Conservation (phyloP, 2,329 filamentous ascomycete species). For the Fusarium graminum region DNA sequence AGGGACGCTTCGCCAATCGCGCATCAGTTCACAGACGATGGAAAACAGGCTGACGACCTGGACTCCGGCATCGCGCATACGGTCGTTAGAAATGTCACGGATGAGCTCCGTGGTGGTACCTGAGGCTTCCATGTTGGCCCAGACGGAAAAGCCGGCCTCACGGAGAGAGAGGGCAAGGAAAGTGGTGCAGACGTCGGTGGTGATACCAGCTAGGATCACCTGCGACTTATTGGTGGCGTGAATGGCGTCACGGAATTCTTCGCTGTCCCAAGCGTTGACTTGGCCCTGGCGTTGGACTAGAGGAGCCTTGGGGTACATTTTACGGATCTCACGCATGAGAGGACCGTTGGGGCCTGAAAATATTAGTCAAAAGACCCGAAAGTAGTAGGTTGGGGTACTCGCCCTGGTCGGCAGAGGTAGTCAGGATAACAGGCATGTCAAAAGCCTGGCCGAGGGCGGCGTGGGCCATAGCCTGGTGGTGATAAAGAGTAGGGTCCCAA, state of each 20-base stretch:
- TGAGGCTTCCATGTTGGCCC: conserved; percentile 78
- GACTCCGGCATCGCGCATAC: conserved; percentile 76
- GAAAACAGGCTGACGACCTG: conserved; percentile 72
- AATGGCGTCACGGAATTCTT: conserved; percentile 75
- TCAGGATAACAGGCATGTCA: conserved; percentile 76
- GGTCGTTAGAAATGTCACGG: conserved; percentile 73
- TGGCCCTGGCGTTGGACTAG: conserved; percentile 77
- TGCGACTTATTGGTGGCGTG: conserved; percentile 75
- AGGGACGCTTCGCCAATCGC: conserved; percentile 72
- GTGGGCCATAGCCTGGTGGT: conserved; percentile 76
- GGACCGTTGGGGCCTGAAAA: conserved; percentile 75
- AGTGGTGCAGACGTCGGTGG: conserved; percentile 80
- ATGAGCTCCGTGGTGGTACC: conserved; percentile 74
- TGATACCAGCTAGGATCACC: conserved; percentile 78
- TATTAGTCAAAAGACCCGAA: not conserved
- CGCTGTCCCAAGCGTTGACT: conserved; percentile 83
- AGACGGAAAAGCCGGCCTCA: conserved; percentile 79
- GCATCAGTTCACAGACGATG: conserved; percentile 76
- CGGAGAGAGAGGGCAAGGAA: conserved; percentile 80
- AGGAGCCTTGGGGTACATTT: conserved; percentile 75
- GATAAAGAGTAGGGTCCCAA: conserved; percentile 74
- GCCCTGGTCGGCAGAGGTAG: conserved; percentile 71
- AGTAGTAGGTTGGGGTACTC: not conserved
- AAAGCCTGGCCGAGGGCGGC: conserved; percentile 75
- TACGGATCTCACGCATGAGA: conserved; percentile 75